phyloP scores from a whole-genome alignment of 495 filamentous ascomycete genomes.

The Penicillium bialowiezense region DNA sequence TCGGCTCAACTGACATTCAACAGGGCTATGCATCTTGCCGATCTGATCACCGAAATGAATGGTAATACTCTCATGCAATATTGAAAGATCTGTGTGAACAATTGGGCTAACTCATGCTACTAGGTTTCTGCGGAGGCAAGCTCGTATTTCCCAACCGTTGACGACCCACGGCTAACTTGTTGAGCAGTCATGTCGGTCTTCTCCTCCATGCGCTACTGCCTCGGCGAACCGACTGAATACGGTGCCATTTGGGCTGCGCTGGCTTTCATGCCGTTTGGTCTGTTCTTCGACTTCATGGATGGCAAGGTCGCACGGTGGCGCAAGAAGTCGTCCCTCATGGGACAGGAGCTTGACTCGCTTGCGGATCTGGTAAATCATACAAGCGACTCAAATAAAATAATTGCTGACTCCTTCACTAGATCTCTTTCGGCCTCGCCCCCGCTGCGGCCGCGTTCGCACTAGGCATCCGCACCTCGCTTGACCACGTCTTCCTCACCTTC shows the following conservation, averaged over 20 bases:
- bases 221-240: conserved; percentile 65
- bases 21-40: conserved; percentile 88
- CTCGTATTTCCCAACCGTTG: conserved; percentile 3
- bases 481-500: conserved; percentile 80
- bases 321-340: conserved; percentile 94
- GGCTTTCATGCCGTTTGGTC: conserved; percentile 83
- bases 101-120: conserved; percentile 17
- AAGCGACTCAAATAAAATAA: not conserved
- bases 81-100: not conserved
- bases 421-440: conserved; percentile 93
- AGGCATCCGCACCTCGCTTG: conserved; percentile 80
- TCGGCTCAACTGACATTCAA: conserved; percentile 14
- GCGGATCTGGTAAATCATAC: conserved; percentile 74
- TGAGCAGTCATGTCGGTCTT: conserved; percentile 82
- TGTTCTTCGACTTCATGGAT: conserved; percentile 99
- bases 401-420: conserved; percentile 47
- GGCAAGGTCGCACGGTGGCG: conserved; percentile 95
- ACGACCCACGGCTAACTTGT: conserved; percentile 22
- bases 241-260: conserved; percentile 76
- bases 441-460: conserved; percentile 84
- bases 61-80: conserved; percentile 47
- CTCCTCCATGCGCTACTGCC: conserved; percentile 91
- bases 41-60: conserved; percentile 93
- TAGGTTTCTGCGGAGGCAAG: conserved; percentile 57
- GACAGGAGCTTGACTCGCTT: conserved; percentile 95